A percentile compares a stretch with the other conserved stretches of the same genome.
phyloP scores from a whole-genome alignment of 306 rosid genomes.

The Oemleria cerasiformis region DNA sequence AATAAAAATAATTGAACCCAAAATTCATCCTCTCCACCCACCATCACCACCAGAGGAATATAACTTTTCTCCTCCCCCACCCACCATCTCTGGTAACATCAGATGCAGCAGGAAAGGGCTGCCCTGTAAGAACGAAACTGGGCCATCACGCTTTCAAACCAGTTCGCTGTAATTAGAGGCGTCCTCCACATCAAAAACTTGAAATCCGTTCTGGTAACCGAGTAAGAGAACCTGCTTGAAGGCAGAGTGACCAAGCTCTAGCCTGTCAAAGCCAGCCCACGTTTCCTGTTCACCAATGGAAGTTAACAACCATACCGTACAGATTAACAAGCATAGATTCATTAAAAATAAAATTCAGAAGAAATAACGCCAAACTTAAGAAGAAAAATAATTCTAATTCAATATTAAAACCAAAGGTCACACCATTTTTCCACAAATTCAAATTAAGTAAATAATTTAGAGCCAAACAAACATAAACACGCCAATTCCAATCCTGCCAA shows the following conservation, averaged over 20 bases:
- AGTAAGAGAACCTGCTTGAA: conserved; percentile 61
- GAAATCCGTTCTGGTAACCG: conserved; percentile 88
- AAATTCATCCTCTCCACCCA: conserved; percentile 71
- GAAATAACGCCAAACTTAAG: background rate
- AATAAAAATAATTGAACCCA: no score
- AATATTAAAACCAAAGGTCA: background rate
- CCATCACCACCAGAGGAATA: conserved; percentile 75
- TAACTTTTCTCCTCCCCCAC: no score
- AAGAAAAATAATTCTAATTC: background rate
- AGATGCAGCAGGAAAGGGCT: conserved; percentile 57
- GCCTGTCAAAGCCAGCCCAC: conserved; percentile 87
- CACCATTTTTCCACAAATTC: background rate
- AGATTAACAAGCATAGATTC: background rate
- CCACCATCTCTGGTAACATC: no score
- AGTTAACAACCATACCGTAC: background rate
- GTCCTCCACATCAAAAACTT: conserved; percentile 81
- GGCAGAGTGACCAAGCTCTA: conserved; percentile 57
- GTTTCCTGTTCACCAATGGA: conserved; percentile 54
- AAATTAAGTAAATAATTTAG: background rate
- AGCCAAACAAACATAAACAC: background rate
- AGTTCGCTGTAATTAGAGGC: conserved; percentile 70
- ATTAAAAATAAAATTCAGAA: background rate
- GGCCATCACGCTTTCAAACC: conserved; percentile 79
- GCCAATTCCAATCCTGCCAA: background rate
- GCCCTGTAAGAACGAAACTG: conserved; percentile 84